A percentile compares a stretch with the other conserved stretches of the same genome.
phyloP scores from a whole-genome alignment of 305 asterid species.

The Salvia sclarea region DNA sequence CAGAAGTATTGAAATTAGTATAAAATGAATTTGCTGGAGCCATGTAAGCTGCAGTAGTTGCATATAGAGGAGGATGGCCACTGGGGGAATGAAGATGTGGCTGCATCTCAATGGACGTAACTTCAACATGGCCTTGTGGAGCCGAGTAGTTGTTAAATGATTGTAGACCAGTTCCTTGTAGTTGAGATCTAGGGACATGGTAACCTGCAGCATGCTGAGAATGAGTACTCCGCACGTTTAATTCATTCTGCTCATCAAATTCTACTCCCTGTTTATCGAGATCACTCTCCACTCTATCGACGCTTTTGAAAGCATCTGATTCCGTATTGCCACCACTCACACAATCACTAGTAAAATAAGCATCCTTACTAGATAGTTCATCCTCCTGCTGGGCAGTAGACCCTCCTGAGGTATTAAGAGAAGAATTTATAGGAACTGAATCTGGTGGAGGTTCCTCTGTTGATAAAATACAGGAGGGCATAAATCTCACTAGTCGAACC shows the following conservation, averaged over 20 bases:
- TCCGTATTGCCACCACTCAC: slow-evolving; percentile 35
- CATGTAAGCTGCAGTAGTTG: slow-evolving; percentile 71
- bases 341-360: slow-evolving; percentile 37
- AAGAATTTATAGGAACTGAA: slow-evolving; percentile 32
- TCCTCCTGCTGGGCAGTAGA: slow-evolving; percentile 42
- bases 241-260: slow-evolving; percentile 43
- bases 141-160: slow-evolving; percentile 38
- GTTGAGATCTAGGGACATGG: slow-evolving; percentile 48
- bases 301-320: slow-evolving; percentile 40
- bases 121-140: slow-evolving; percentile 36
- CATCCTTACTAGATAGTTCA: slow-evolving; percentile 40
- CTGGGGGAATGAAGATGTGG: slow-evolving; percentile 53
- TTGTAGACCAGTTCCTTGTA: slow-evolving; percentile 44
- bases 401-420: slow-evolving; percentile 37
- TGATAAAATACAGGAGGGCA: slow-evolving; percentile 37
- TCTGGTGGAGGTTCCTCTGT: slow-evolving; percentile 36
- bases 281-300: slow-evolving; percentile 36
- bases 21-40: slow-evolving; percentile 63
- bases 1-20: slow-evolving; percentile 51
- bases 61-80: slow-evolving; percentile 60
- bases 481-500: slow-evolving; percentile 39
- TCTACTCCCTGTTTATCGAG: slow-evolving; percentile 42
- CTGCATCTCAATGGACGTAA: slow-evolving; percentile 53
- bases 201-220: slow-evolving; percentile 41
- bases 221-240: slow-evolving; percentile 43